Base-by-base conservation (phyloP, 768 basidiomycete species). In the Pleurotus tuoliensis region DNA sequence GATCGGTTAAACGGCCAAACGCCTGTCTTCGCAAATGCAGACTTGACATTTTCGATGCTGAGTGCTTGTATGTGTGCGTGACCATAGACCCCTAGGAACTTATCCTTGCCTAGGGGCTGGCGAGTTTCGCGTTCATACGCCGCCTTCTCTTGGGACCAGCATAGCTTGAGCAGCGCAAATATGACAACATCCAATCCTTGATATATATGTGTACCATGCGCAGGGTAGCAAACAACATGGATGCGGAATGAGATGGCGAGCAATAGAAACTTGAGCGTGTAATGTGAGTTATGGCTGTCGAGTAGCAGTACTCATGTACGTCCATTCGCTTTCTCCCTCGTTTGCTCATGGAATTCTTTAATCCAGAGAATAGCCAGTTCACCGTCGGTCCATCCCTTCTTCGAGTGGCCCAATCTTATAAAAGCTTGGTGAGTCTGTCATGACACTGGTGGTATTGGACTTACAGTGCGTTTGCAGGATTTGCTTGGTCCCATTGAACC, bases 391-490 rank as follows among this genome's bases (percentile, higher is more conserved):
- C 64, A 73, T 1, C 70, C 68, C 24, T 34, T 18, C 24, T 38
- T 12, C 11, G 3, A 40, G n/a, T 40, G 39, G n/a, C 39, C 39
- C 9, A 40, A n/a, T n/a, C 39, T 2, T 41, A 27, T 24, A 22
- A 25, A 15, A 50, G 34, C 20, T 30, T 47, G 43, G 48, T 40
- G 9, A 11, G n/a, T 11, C n/a, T 11, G 11, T 40, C n/a, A 11
- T 40, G 20, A 40, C 39, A 4, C 18, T 3, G 20, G 20, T 59
- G 40, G 15, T 56, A 56, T 49, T 43, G 30, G 15, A 64, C 74
- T 64, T 58, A 81, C 67, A 63, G 72, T 24, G 75, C 74, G 20
- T 77, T 64, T 12, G 65, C 45, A n/a, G 75, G 74, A 61, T 79
- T 78, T 24, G 75, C 61, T 55, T 75, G 68, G 4, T 54, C 56